A percentile compares a stretch with the other conserved stretches of the same genome.
phyloP scores from a whole-genome alignment of 805 yeast genomes.

The Yarrowia sp. region DNA sequence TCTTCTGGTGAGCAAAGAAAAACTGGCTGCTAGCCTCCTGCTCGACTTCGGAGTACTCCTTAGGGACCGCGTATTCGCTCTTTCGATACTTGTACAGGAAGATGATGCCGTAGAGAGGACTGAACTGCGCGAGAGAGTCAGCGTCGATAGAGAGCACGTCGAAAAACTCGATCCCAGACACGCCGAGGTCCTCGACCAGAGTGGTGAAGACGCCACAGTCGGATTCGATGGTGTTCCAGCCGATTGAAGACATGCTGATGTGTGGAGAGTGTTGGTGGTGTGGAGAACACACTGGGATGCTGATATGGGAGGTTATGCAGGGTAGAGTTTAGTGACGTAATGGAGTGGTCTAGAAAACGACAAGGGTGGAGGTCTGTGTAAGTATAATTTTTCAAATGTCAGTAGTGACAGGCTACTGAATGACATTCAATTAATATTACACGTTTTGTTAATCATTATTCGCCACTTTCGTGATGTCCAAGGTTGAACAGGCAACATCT shows the following conservation, averaged over 20 bases:
- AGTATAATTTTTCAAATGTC: too few relatives aligned
- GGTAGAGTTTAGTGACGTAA: not conserved
- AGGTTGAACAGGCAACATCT: too few relatives aligned
- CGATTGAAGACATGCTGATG: constrained; percentile 30
- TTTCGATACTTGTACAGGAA: constrained; percentile 60
- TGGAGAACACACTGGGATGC: not conserved
- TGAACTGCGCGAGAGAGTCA: constrained; percentile 34
- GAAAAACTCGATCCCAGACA: constrained; percentile 53
- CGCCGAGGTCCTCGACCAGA: constrained; percentile 55
- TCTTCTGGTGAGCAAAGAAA: constrained; percentile 62
- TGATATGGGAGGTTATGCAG: constrained; percentile 19
- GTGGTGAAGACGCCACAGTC: constrained; percentile 68
- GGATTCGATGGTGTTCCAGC: constrained; percentile 65
- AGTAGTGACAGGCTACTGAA: too few relatives aligned
- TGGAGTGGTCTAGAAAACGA: not conserved
- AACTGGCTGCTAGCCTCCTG: constrained; percentile 37
- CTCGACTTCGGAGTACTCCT: constrained; percentile 46
- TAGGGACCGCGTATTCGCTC: constrained; percentile 42
- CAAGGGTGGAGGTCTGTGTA: too few relatives aligned
- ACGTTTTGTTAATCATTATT: too few relatives aligned
- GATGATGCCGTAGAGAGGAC: constrained; percentile 56
- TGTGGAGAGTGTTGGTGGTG: not conserved
- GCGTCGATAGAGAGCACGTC: constrained; percentile 56
- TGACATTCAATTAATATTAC: too few relatives aligned
- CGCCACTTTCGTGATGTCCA: too few relatives aligned